phyloP scores from a whole-genome alignment of 176 grass and related monocot species.

The Eragrostis nindensis region DNA sequence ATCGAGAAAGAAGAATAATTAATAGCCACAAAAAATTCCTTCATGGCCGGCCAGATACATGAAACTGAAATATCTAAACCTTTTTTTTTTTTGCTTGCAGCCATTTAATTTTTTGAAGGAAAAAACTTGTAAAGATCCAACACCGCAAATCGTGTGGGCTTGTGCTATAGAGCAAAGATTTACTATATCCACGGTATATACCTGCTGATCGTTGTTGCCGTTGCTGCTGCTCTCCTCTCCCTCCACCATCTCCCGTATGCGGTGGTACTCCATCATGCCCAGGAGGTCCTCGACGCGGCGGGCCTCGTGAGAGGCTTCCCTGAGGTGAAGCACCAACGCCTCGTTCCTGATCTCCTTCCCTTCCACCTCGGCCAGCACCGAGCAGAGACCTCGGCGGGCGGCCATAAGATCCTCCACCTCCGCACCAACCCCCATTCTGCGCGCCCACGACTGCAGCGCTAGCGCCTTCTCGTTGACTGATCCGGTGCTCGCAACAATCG shows the following conservation, averaged over 20 bases:
- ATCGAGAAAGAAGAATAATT: no score
- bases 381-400: neutral
- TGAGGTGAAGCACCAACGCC: neutral
- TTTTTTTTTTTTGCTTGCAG: no score
- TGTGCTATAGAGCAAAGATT: no score
- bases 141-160: no score
- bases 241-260: neutral
- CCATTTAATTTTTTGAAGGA: no score
- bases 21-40: no score
- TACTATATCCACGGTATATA: no score
- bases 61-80: no score
- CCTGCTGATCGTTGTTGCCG: no score
- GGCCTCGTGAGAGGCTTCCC: neutral
- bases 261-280: slow-evolving; percentile 11
- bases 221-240: no score
- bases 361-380: slow-evolving; percentile 1
- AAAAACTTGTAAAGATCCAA: no score
- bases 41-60: no score
- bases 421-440: neutral
- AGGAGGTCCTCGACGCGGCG: neutral
- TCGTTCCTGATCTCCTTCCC: slow-evolving; percentile 14
- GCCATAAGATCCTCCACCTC: neutral
- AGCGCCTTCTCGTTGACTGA: neutral
- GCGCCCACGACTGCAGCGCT: neutral
- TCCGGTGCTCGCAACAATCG: neutral